phyloP scores from a whole-genome alignment of 371 early-diverging fungal genomes.

The Mucor mucedo region DNA sequence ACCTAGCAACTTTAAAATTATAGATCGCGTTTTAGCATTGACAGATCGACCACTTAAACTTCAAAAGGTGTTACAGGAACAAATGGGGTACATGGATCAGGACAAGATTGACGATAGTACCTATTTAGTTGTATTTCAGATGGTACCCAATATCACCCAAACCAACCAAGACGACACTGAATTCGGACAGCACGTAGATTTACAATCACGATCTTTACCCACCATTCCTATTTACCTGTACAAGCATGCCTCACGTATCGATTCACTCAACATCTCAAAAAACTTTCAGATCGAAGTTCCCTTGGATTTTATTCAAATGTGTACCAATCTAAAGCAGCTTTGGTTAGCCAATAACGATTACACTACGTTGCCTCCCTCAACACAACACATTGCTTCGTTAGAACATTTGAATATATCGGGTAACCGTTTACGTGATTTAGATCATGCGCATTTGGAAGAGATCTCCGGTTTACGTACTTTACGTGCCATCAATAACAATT shows the following conservation, averaged over 20 bases:
- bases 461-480: constrained; percentile 67
- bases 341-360: constrained; percentile 74
- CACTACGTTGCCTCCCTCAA: constrained; percentile 64
- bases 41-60: constrained; percentile 78
- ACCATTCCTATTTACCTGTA: constrained; percentile 82
- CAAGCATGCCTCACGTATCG: constrained; percentile 66
- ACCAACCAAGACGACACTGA: constrained; percentile 43
- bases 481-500: constrained; percentile 75
- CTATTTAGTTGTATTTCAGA: constrained; percentile 79
- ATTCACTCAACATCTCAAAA: constrained; percentile 74
- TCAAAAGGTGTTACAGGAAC: constrained; percentile 69
- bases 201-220: constrained; percentile 69
- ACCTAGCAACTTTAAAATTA: background rate
- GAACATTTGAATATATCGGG: constrained; percentile 78
- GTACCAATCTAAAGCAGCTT: constrained; percentile 68
- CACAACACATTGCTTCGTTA: constrained; percentile 61
- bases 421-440: constrained; percentile 75
- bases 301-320: constrained; percentile 78
- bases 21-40: constrained; percentile 68
- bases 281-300: constrained; percentile 77
- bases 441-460: constrained; percentile 66
- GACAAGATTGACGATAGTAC: constrained; percentile 80
- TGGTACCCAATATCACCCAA: constrained; percentile 70
- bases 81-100: constrained; percentile 79
- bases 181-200: constrained; percentile 63